These are phyloP conservation scores for Peniophora sp. DNA, from an alignment of 1,284 basidiomycete genomes.

Conservation along the genomic window DNA sequence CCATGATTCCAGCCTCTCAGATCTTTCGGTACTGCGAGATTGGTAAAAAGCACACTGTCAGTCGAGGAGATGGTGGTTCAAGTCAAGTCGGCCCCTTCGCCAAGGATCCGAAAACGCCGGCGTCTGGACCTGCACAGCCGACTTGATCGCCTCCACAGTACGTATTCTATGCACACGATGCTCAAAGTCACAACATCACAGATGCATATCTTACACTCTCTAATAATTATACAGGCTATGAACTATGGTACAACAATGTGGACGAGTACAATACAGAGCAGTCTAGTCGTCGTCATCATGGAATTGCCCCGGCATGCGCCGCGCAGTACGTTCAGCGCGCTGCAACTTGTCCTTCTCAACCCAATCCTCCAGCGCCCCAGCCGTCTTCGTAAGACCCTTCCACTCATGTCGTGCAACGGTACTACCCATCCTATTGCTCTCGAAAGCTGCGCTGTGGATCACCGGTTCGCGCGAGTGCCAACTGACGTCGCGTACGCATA, in stretches of 20 bases:
- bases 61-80: too few species aligned
- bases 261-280: slow-evolving; percentile 31
- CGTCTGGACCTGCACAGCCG: too few species aligned
- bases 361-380: slow-evolving; percentile 66
- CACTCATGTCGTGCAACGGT: slow-evolving; percentile 87
- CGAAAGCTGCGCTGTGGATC: slow-evolving; percentile 89
- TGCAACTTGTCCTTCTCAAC: slow-evolving; percentile 45
- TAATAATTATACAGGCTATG: background rate
- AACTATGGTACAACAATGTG: background rate
- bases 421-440: slow-evolving; percentile 54
- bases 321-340: slow-evolving; percentile 14
- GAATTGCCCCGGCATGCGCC: slow-evolving; percentile 17
- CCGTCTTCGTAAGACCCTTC: slow-evolving; percentile 80
- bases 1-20: background rate
- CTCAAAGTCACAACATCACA: too few species aligned
- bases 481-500: slow-evolving; percentile 87
- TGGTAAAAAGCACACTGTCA: too few species aligned
- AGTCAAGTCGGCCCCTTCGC: too few species aligned
- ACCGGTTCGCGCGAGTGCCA: slow-evolving; percentile 87
- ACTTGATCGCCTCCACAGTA: too few species aligned
- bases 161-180: too few species aligned
- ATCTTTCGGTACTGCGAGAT: too few species aligned
- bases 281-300: slow-evolving; percentile 21
- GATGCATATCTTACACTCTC: background rate
- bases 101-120: too few species aligned